These are phyloP conservation scores for Trichophyton mentagrophytes DNA, from an alignment of 2,329 filamentous ascomycete genomes.

Conservation along the genomic window DNA sequence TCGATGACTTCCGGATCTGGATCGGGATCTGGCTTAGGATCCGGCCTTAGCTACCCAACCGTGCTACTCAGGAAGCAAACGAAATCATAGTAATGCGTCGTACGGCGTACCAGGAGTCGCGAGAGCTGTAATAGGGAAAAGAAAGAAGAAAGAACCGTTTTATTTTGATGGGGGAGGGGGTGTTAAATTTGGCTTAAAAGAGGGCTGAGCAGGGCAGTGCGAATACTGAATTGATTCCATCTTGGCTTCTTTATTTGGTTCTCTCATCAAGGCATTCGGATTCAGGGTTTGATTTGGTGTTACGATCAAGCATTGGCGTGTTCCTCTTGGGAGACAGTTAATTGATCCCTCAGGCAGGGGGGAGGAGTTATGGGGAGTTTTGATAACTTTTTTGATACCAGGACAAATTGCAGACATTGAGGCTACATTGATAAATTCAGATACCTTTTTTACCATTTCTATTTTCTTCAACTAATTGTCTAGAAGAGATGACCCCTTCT, in stretches of 20 bases:
- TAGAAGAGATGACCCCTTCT: too few relatives aligned
- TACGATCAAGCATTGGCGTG: neutral
- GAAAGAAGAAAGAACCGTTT: neutral
- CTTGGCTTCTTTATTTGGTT: neutral
- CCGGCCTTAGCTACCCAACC: neutral
- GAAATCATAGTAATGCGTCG: neutral
- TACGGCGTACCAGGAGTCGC: neutral
- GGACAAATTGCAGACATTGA: neutral
- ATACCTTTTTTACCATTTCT: too few relatives aligned
- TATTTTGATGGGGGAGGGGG: neutral
- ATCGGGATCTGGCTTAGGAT: neutral
- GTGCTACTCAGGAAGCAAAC: slow-evolving; percentile 1
- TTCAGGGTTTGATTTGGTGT: neutral
- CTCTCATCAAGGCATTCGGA: neutral
- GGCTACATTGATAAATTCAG: too few relatives aligned
- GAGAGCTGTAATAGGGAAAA: neutral
- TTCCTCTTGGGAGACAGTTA: neutral
- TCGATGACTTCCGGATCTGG: neutral
- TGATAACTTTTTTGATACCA: neutral
- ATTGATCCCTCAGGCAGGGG: neutral
- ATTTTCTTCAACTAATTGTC: too few relatives aligned
- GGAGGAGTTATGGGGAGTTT: neutral
- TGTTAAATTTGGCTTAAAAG: neutral
- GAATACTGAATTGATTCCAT: neutral
- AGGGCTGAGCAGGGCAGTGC: neutral